Base-by-base conservation (phyloP, 495 filamentous ascomycete genomes). In the Cercophora newfieldiana region DNA sequence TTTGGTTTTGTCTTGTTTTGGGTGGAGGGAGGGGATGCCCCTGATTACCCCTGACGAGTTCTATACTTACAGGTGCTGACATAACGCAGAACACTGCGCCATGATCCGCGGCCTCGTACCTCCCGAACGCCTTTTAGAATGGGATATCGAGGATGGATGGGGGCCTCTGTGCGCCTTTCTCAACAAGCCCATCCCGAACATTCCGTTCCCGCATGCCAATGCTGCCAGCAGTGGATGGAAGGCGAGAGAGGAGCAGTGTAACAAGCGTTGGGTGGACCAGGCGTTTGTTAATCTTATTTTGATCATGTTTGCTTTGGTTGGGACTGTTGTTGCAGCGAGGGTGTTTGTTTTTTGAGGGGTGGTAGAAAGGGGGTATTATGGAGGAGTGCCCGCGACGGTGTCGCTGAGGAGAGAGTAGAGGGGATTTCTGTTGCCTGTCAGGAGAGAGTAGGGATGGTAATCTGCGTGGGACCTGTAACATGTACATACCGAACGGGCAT, bases 141-240 rank as follows among this genome's bases (percentile, higher is more conserved):
- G 78, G 70, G 69, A 79, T 29, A 72, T 84, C 1, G 75, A 70
- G 63, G 79, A 82, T 53, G 84, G 83, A 3, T 86, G 83, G 82
- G 79, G 63, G 63, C 82, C 82, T 5, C 67, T 85, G 24, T 85
- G 84, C 69, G 66, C 75, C 58, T 83, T 81, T 51, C 66, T 85
- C 3, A 80, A 72, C 2, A 81, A 78, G 55, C 76, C 78, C 0
- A 62, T 81, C 6, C 83, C 83, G 1, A 71, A 72, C 33, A 66
- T 74, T 0, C 66, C 72, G 1, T 83, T 86, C 54, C 83, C 83
- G 3, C 66, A 73, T 30, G 73, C 68, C 6, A 77, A 78, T 50
- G 69, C 71, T 24, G 67, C 61, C 44, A 66, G 1, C 37, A 61
- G 70, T 5, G 71, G 69, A 0, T 72, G 69, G 71, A 72, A 74